phyloP scores from a whole-genome alignment of 345 rosid species.

The Populus nigra region DNA sequence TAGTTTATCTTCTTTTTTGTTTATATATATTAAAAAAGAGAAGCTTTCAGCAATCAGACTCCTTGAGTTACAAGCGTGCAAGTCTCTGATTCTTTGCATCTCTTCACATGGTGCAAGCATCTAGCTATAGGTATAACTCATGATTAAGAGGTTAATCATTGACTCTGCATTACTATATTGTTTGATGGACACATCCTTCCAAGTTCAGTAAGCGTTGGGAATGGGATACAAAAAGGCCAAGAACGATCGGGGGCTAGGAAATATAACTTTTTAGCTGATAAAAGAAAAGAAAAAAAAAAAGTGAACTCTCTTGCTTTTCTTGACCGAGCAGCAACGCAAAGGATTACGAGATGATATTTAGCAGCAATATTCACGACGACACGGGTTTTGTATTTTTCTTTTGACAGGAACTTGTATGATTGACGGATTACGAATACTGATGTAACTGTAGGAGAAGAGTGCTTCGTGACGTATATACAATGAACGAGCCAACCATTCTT shows the following conservation, averaged over 20 bases:
- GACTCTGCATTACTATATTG: background rate
- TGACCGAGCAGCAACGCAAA: background rate
- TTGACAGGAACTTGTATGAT: background rate
- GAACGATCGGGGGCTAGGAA: no score
- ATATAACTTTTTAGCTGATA: no score
- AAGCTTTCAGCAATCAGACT: no score
- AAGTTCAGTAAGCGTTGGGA: background rate
- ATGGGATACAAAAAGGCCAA: background rate
- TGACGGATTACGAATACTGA: background rate
- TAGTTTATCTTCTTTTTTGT: no score
- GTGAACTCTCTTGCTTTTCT: background rate
- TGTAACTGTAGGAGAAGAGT: background rate
- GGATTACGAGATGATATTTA: background rate
- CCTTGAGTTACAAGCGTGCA: constrained; percentile 8
- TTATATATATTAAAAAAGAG: no score
- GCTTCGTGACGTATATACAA: background rate
- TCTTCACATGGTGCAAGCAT: background rate
- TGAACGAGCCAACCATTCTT: constrained; percentile 4
- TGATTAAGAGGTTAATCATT: background rate
- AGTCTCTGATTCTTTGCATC: background rate
- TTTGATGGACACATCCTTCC: background rate
- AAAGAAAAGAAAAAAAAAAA: background rate
- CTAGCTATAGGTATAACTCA: background rate
- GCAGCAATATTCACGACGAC: no score
- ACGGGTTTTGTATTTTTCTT: background rate